Percentiles rank a stretch among this genome's conserved stretches.
Evolutionary conservation across 352 stramenopile species (phyloP).

Genomic region (Blastocystis sp.): DNA sequence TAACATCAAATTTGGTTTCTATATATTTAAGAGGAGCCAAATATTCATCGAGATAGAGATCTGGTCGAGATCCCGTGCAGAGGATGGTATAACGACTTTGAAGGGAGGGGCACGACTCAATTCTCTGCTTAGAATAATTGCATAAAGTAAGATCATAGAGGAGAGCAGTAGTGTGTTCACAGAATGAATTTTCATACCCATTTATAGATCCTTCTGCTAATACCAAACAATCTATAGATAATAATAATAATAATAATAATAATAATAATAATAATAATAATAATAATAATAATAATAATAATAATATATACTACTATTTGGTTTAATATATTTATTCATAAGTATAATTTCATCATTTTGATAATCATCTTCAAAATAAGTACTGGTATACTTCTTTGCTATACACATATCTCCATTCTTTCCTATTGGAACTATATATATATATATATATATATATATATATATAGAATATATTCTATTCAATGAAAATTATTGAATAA

Average conservation of each 20-base stretch:
- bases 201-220: constrained; percentile 24
- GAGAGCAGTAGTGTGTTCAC: constrained; percentile 28
- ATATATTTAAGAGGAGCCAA: too few relatives aligned
- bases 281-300: neutral
- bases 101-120: too few relatives aligned
- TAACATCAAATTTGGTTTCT: too few relatives aligned
- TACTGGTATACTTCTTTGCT: neutral
- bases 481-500: too few relatives aligned
- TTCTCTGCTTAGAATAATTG: neutral
- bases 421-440: too few relatives aligned
- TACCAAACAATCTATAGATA: constrained; percentile 13
- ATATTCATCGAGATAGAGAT: too few relatives aligned
- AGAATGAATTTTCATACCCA: constrained; percentile 14
- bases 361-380: constrained; percentile 34
- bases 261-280: constrained; percentile 19
- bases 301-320: constrained; percentile 3
- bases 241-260: neutral
- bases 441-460: too few relatives aligned
- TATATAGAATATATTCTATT: too few relatives aligned
- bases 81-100: too few relatives aligned
- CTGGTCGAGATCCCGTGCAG: too few relatives aligned
- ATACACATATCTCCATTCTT: constrained; percentile 3
- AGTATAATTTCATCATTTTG: constrained; percentile 25
- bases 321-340: constrained; percentile 13
- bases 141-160: constrained; percentile 22